Evolutionary conservation across 106 monocot genomes (phyloP).

Genomic region (Dioscorea alata): DNA sequence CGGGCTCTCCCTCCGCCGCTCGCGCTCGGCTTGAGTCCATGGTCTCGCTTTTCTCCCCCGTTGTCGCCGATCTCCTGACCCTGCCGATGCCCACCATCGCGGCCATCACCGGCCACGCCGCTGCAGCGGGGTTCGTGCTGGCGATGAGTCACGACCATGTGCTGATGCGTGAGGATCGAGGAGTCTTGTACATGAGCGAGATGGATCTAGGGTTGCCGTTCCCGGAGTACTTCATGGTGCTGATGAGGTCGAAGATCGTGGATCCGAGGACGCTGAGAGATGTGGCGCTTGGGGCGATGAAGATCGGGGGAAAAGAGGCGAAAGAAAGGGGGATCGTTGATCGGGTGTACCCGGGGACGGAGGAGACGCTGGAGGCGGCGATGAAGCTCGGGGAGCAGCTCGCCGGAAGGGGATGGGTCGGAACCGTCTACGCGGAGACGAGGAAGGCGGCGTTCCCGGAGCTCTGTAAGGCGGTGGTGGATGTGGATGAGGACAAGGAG

Average conservation of each 20-base stretch:
- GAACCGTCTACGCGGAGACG: constrained; percentile 34
- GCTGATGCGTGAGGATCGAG: constrained; percentile 42
- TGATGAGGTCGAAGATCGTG: constrained; percentile 39
- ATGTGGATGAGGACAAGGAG: constrained; percentile 5
- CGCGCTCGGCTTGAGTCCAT: constrained; percentile 20
- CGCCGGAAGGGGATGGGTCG: constrained; percentile 44
- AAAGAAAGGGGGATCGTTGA: constrained; percentile 45
- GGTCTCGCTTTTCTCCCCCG: constrained; percentile 21
- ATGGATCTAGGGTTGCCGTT: constrained; percentile 29
- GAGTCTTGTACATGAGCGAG: constrained; percentile 66
- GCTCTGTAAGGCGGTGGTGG: constrained; percentile 25
- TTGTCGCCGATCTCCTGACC: constrained; percentile 42
- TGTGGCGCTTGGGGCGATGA: constrained; percentile 21
- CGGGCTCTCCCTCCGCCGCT: constrained; percentile 22
- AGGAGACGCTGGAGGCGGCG: constrained; percentile 40
- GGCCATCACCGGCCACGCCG: constrained; percentile 59
- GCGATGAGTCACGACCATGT: constrained; percentile 46
- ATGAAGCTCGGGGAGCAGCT: constrained; percentile 42
- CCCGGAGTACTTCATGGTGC: constrained; percentile 24
- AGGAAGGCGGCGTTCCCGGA: constrained; percentile 33
- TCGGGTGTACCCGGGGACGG: constrained; percentile 14
- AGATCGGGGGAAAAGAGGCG: constrained; percentile 40
- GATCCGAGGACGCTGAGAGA: constrained; percentile 18
- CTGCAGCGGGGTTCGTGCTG: constrained; percentile 59
- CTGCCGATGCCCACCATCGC: constrained; percentile 70